Conservation (phyloP, 2,329 filamentous ascomycete genomes). For the Exserohilum rostratum region DNA sequence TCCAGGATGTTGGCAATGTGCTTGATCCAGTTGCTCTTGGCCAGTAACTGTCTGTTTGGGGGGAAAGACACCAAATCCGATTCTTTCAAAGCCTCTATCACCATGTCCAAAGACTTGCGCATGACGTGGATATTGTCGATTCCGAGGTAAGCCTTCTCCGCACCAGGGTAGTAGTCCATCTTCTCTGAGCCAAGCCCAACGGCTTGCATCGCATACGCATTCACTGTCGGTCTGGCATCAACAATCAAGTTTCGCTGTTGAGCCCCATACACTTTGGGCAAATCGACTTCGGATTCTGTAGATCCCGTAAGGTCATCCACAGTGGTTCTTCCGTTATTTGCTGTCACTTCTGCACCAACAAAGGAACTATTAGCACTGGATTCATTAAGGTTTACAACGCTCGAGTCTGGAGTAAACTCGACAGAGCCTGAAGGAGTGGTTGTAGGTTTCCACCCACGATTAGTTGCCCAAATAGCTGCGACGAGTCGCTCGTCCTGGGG, state of each 20-base stretch:
- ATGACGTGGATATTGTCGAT: constrained; percentile 99
- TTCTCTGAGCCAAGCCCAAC: constrained; percentile 94
- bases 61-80: constrained; percentile 84
- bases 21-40: constrained; percentile 87
- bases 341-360: constrained; percentile 36
- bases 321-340: constrained; percentile 22
- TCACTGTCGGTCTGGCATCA: constrained; percentile 91
- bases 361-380: constrained; percentile 45
- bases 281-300: constrained; percentile 44
- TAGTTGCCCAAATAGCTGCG: constrained; percentile 85
- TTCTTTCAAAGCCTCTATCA: constrained; percentile 89
- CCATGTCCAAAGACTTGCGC: constrained; percentile 85
- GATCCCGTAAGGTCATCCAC: constrained; percentile 40
- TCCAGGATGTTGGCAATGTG: constrained; percentile 86
- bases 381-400: constrained; percentile 40
- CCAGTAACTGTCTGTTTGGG: constrained; percentile 79
- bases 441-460: constrained; percentile 44
- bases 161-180: constrained; percentile 95
- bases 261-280: constrained; percentile 74
- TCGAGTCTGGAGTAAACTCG: constrained; percentile 40
- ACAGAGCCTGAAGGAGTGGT: constrained; percentile 33
- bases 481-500: constrained; percentile 96
- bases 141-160: constrained; percentile 87
- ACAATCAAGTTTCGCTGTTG: constrained; percentile 95
- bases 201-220: constrained; percentile 92